Base-by-base conservation (phyloP, 257 asterid species). In the Scutellaria baicalensis region DNA sequence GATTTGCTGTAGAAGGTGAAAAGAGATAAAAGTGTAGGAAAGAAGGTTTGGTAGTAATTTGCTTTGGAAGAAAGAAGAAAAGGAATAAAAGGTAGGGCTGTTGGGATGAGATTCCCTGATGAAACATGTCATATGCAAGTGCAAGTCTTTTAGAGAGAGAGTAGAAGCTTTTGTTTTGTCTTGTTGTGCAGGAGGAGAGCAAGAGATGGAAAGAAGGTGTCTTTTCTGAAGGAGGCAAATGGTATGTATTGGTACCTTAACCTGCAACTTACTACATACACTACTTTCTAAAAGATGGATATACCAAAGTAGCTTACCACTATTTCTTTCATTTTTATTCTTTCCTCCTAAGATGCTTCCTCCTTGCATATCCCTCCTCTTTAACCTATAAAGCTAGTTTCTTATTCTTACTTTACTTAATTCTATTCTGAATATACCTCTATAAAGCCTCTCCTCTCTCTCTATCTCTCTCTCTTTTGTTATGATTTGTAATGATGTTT, bases 221-320 rank as follows among this genome's bases (percentile, higher is more conserved):
- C 77, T 84, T 80, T 80, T 81, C 54, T 17, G 58, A 66, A 52
- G 62, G 23, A 61, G 86, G 88, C 88, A 87, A 81, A 84, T 79
- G 86, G 85, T 72, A 79, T 85, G 78, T 84, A 74, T 74, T 69
- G 78, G 84, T 80, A 87, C 85, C 83, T 80, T 79, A 78, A 54
- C 67, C 79, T 87, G 89, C 84, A 59, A 73, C 85, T 77, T 81
- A 63, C 67, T 49, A 72, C 67, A 14, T 51, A 36, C 70, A 64
- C 72, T 78, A 72, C 90, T 86, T 86, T 83, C 78, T 62, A 80
- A 86, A 85, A 82, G 91, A 85, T 55, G 91, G 78, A 84, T 84
- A 86, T 83, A 81, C 89, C 80, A 78, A 78, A 81, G 69, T 73
- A 73, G 70, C 66, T 72, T 64, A 50, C 51, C 62, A 71, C 58